These are phyloP conservation scores for Tylopilus felleus DNA, from an alignment of 768 basidiomycete species.

Conservation along the genomic window DNA sequence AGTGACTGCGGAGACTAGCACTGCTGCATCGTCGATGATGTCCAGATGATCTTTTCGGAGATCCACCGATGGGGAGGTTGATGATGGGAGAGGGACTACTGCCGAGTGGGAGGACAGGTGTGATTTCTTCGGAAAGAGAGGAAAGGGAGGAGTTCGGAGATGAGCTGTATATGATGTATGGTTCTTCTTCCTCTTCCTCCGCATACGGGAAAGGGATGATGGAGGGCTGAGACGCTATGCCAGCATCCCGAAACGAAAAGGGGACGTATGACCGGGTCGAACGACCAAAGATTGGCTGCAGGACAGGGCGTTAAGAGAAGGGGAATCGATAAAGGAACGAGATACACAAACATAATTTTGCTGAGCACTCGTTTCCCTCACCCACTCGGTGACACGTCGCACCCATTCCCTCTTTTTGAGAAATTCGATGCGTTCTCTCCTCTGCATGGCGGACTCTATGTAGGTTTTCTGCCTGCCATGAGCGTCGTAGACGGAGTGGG, in stretches of 20 bases:
- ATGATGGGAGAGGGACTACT: conserved; percentile 14
- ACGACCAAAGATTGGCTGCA: conserved; percentile 22
- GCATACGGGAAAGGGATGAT: conserved; percentile 23
- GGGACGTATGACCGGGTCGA: conserved; percentile 6
- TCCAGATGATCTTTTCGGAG: conserved; percentile 15
- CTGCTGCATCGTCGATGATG: conserved; percentile 33
- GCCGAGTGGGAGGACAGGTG: conserved; percentile 23
- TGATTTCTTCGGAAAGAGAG: conserved; percentile 30
- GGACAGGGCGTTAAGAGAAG: background rate
- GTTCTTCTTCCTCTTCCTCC: conserved; percentile 32
- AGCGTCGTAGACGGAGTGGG: conserved; percentile 36
- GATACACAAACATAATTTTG: conserved; percentile 21
- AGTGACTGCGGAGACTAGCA: conserved; percentile 30
- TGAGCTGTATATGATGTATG: conserved; percentile 33
- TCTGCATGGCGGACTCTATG: conserved; percentile 44
- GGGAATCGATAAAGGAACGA: background rate
- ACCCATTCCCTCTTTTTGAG: conserved; percentile 46
- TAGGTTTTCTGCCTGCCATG: conserved; percentile 45
- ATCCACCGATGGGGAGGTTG: background rate
- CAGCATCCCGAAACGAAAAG: conserved; percentile 9
- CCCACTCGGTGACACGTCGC: conserved; percentile 37
- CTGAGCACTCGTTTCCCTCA: conserved; percentile 30
- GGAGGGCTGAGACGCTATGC: conserved; percentile 9
- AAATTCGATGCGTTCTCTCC: conserved; percentile 51
- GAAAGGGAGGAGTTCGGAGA: conserved; percentile 33